phyloP scores from a whole-genome alignment of 208 protist genomes.

The Naegleria gruberi region DNA sequence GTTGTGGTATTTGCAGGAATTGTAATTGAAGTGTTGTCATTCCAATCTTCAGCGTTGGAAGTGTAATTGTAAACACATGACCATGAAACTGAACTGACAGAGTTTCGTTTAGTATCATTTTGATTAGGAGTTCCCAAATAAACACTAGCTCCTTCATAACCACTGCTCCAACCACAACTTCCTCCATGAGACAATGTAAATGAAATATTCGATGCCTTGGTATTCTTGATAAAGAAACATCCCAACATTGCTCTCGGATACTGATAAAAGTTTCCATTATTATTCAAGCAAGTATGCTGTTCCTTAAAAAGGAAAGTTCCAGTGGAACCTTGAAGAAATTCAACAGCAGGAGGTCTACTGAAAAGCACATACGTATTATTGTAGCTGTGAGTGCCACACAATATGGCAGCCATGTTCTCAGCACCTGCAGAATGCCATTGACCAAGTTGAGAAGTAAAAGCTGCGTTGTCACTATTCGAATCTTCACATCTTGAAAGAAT shows the following conservation, averaged over 20 bases:
- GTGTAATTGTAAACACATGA: neutral
- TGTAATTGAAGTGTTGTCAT: neutral
- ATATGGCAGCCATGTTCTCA: neutral
- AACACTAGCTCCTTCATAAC: neutral
- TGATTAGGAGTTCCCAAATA: neutral
- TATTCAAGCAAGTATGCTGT: neutral
- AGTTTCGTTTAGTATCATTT: neutral
- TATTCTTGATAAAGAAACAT: neutral
- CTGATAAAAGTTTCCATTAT: neutral
- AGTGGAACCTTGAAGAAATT: neutral
- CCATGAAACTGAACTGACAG: neutral
- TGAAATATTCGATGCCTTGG: neutral
- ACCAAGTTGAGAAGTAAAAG: neutral
- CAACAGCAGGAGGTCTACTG: neutral
- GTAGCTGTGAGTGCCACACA: neutral
- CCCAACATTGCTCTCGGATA: neutral
- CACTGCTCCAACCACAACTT: neutral
- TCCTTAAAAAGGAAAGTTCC: neutral
- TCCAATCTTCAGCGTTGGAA: neutral
- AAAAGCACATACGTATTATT: neutral
- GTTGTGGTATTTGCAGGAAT: neutral
- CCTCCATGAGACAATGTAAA: neutral
- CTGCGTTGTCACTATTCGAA: neutral
- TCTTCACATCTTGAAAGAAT: neutral
- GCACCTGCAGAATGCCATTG: neutral